Percentiles rank a stretch among this genome's conserved stretches.
phyloP scores from a whole-genome alignment of 768 basidiomycete genomes.

The Hemileccinum rubropunctum region DNA sequence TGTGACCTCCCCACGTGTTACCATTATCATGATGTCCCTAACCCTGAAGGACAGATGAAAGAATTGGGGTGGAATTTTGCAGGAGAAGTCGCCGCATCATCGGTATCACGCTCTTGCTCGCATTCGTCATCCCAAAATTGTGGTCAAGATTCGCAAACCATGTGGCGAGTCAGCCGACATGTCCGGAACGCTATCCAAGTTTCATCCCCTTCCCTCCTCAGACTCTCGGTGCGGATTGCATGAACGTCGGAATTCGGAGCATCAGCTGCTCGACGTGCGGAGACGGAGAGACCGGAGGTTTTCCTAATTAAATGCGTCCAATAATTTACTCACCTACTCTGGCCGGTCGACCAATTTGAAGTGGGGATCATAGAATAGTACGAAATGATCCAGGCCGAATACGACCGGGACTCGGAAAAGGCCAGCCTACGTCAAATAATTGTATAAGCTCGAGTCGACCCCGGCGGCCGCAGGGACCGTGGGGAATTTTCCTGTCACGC shows the following conservation, averaged over 20 bases:
- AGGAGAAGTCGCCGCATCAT: slow-evolving; percentile 9
- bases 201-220: not conserved
- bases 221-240: slow-evolving; percentile 6
- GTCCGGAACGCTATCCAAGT: not conserved
- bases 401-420: slow-evolving; percentile 14
- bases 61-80: slow-evolving; percentile 17
- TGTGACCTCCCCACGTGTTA: not conserved
- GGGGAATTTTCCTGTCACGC: too few relatives aligned
- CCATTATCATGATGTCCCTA: not conserved
- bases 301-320: not conserved
- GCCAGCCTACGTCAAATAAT: slow-evolving; percentile 16
- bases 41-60: slow-evolving; percentile 12
- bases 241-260: slow-evolving; percentile 3
- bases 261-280: slow-evolving; percentile 5
- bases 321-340: not conserved
- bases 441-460: slow-evolving; percentile 9
- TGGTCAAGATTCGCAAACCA: slow-evolving; percentile 8
- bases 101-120: slow-evolving; percentile 15
- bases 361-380: slow-evolving; percentile 11
- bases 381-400: slow-evolving; percentile 2
- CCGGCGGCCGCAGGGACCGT: too few relatives aligned
- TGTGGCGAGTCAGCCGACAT: not conserved
- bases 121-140: slow-evolving; percentile 7
- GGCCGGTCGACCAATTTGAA: not conserved
- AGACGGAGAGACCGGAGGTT: slow-evolving; percentile 8